Percentiles rank a stretch among this genome's conserved stretches.
Conservation (phyloP, 495 filamentous ascomycete species). For the Penicillium bialowiezense region DNA sequence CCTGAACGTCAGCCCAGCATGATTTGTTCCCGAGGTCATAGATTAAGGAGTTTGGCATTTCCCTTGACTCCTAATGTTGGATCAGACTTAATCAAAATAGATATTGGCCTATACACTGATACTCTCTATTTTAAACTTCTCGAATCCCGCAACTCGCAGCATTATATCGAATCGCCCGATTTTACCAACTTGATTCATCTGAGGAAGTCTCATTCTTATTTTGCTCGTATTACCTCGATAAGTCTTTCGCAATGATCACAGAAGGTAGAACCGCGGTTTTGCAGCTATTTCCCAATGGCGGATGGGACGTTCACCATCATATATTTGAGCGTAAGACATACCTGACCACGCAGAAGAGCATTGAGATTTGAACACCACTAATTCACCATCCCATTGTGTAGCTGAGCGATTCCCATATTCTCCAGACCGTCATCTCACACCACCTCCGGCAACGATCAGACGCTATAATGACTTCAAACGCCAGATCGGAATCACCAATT, state of each 20-base stretch:
- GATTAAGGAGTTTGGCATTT: too few species aligned
- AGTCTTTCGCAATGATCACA: background rate
- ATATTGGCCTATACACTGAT: too few species aligned
- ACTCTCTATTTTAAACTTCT: too few species aligned
- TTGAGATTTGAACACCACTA: background rate
- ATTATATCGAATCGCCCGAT: too few species aligned
- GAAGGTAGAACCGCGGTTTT: background rate
- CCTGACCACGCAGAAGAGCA: background rate
- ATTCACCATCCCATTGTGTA: background rate
- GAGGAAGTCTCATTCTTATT: too few species aligned
- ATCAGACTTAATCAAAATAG: too few species aligned
- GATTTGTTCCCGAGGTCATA: too few species aligned
- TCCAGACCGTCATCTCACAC: conserved; percentile 22
- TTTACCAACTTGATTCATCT: too few species aligned
- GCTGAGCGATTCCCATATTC: conserved; percentile 19
- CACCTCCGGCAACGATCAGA: conserved; percentile 20
- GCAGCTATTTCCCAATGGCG: conserved; percentile 21
- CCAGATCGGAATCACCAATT: conserved; percentile 21
- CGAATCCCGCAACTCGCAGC: too few species aligned
- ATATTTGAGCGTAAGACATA: conserved; percentile 21
- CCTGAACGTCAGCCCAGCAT: too few species aligned
- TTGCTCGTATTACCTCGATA: too few species aligned
- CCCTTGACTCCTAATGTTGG: too few species aligned
- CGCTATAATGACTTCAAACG: conserved; percentile 20
- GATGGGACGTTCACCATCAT: conserved; percentile 28